These are phyloP conservation scores for Paralagenidium karlingii DNA, from an alignment of 352 stramenopile species.

Conservation along the genomic window DNA sequence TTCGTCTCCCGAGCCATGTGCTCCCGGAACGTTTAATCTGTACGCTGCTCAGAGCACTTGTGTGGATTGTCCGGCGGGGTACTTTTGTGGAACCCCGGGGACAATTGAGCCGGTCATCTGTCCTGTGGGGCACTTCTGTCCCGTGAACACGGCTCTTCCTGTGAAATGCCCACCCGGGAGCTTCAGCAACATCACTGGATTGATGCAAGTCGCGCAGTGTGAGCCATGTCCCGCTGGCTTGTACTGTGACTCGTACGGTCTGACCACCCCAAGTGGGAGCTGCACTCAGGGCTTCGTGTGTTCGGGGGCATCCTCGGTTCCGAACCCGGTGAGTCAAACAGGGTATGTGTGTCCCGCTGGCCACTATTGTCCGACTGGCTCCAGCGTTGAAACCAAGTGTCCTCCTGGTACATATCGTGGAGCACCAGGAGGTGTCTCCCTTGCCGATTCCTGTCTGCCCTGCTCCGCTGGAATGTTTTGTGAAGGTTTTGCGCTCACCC, in stretches of 20 bases:
- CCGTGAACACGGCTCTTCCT: conserved; percentile 24
- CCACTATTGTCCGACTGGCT: conserved; percentile 61
- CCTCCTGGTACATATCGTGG: conserved; percentile 42
- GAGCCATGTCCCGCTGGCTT: conserved; percentile 59
- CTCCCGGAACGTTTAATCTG: conserved; percentile 45
- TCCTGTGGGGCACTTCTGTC: conserved; percentile 57
- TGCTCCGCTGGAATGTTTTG: conserved; percentile 56
- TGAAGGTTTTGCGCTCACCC: conserved; percentile 20
- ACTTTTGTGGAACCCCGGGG: conserved; percentile 42
- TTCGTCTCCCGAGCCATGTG: conserved; percentile 26
- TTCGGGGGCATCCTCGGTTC: conserved; percentile 27
- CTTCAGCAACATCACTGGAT: conserved; percentile 35
- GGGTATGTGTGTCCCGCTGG: conserved; percentile 52
- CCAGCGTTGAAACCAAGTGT: conserved; percentile 33
- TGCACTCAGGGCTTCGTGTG: conserved; percentile 64
- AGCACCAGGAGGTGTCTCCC: conserved; percentile 25
- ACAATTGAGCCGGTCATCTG: conserved; percentile 39
- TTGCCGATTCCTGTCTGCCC: conserved; percentile 44
- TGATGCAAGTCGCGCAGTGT: conserved; percentile 63
- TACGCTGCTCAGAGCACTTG: conserved; percentile 37
- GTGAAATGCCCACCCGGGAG: conserved; percentile 54
- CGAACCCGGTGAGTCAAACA: conserved; percentile 29
- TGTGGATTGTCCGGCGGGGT: conserved; percentile 51
- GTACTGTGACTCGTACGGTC: conserved; percentile 83
- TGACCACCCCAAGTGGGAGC: conserved; percentile 24